phyloP scores from a whole-genome alignment of 2,329 filamentous ascomycete genomes.

The Dactylellina sp. region DNA sequence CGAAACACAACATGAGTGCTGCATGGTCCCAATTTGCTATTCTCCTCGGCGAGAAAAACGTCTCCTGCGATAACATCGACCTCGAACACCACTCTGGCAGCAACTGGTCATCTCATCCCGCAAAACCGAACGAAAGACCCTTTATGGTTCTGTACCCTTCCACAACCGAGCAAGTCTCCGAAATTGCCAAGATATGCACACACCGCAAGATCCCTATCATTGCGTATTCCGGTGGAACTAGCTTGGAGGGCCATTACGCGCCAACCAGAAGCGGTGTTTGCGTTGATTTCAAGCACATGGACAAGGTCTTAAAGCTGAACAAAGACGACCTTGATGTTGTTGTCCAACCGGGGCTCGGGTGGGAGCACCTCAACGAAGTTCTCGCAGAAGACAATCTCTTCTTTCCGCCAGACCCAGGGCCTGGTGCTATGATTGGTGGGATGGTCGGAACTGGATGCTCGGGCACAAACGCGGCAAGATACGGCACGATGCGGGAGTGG shows the following conservation, averaged over 20 bases:
- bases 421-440: constrained; percentile 90
- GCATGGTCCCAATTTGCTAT: constrained; percentile 77
- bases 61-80: constrained; percentile 72
- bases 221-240: constrained; percentile 87
- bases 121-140: constrained; percentile 66
- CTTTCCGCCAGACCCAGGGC: constrained; percentile 91
- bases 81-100: constrained; percentile 71
- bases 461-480: constrained; percentile 82
- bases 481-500: constrained; percentile 90
- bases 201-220: constrained; percentile 83
- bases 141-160: constrained; percentile 81
- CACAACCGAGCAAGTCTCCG: constrained; percentile 84
- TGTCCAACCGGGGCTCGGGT: constrained; percentile 84
- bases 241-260: constrained; percentile 87
- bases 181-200: constrained; percentile 90
- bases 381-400: constrained; percentile 80
- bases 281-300: constrained; percentile 87
- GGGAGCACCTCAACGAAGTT: constrained; percentile 85
- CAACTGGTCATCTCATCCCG: constrained; percentile 73
- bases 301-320: constrained; percentile 80
- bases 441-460: constrained; percentile 78
- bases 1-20: constrained; percentile 74
- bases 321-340: constrained; percentile 81
- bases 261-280: constrained; percentile 85
- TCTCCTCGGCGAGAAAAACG: constrained; percentile 74